Evolutionary conservation across 2,329 filamentous ascomycete genomes (phyloP).

Genomic region (Helotiales sp.): DNA sequence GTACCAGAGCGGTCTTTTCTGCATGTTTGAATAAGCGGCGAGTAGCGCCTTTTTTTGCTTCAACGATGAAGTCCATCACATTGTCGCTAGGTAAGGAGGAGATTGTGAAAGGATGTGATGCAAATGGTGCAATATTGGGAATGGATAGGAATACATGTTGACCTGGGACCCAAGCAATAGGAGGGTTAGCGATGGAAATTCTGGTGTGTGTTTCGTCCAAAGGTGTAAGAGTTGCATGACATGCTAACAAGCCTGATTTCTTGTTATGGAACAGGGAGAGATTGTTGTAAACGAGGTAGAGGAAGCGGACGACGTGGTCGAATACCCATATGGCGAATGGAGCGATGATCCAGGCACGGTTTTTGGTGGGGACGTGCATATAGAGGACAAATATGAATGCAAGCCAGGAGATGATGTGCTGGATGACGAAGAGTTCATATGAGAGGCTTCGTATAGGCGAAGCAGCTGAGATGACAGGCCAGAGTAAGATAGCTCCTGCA

Average conservation of each 20-base stretch:
- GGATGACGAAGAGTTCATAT: conserved; percentile 55
- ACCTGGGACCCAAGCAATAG: conserved; percentile 59
- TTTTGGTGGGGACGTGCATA: conserved; percentile 46
- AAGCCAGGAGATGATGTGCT: conserved; percentile 52
- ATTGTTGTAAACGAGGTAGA: conserved; percentile 41
- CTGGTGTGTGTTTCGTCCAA: conserved; percentile 56
- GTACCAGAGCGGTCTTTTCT: conserved; percentile 38
- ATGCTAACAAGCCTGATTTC: conserved; percentile 37
- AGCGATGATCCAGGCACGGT: conserved; percentile 46
- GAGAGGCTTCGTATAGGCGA: conserved; percentile 47
- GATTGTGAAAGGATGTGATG: conserved; percentile 66
- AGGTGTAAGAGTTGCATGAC: conserved; percentile 46
- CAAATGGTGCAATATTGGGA: conserved; percentile 55
- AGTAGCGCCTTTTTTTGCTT: conserved; percentile 53
- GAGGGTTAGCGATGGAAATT: conserved; percentile 54
- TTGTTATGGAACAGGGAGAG: conserved; percentile 41
- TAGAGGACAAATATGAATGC: conserved; percentile 49
- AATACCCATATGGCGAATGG: conserved; percentile 46
- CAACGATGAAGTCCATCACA: conserved; percentile 56
- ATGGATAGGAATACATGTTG: conserved; percentile 64
- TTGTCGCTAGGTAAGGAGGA: conserved; percentile 54
- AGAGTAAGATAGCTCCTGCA: conserved; percentile 50
- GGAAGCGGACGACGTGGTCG: conserved; percentile 42
- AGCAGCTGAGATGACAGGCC: conserved; percentile 51
- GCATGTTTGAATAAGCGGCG: conserved; percentile 51